Conservation (phyloP, 2,329 filamentous ascomycete genomes). For the Fusarium continuum region DNA sequence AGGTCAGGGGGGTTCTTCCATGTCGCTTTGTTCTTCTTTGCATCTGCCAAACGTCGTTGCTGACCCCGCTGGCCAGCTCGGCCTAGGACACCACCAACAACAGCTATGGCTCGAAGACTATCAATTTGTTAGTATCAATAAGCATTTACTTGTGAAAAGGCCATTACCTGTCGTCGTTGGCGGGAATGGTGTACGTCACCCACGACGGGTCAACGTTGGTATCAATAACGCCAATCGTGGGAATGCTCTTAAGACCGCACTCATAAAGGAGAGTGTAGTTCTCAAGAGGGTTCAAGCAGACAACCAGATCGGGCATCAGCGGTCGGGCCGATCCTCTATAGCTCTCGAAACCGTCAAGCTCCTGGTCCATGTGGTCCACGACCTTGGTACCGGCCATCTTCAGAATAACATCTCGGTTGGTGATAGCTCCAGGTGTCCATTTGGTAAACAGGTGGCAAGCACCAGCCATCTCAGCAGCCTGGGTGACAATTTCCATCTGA, state of each 20-base stretch:
- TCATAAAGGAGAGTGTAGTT: slow-evolving; percentile 92
- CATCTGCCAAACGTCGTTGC: slow-evolving; percentile 69
- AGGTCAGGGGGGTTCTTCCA: slow-evolving; percentile 64
- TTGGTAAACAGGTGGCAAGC: slow-evolving; percentile 91
- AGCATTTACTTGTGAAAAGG: background rate
- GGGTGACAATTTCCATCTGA: slow-evolving; percentile 82
- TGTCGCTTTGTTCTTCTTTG: slow-evolving; percentile 68
- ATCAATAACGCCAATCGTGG: slow-evolving; percentile 94
- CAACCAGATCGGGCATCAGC: slow-evolving; percentile 86
- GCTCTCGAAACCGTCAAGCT: slow-evolving; percentile 68
- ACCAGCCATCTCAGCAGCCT: slow-evolving; percentile 78
- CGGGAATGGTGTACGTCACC: slow-evolving; percentile 96
- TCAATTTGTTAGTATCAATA: slow-evolving; percentile 36
- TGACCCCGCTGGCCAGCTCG: slow-evolving; percentile 84
- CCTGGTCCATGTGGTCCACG: slow-evolving; percentile 77
- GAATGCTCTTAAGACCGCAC: slow-evolving; percentile 86
- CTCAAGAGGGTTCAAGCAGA: slow-evolving; percentile 92
- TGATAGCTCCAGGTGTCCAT: slow-evolving; percentile 92
- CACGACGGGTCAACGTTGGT: slow-evolving; percentile 91
- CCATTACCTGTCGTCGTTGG: slow-evolving; percentile 89
- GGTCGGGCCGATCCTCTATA: slow-evolving; percentile 71
- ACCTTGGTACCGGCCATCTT: slow-evolving; percentile 74
- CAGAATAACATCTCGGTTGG: slow-evolving; percentile 92
- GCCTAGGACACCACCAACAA: slow-evolving; percentile 87
- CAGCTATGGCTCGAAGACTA: slow-evolving; percentile 81